Conservation (phyloP, 768 basidiomycete genomes). For the Macrolepiota dolichaula region DNA sequence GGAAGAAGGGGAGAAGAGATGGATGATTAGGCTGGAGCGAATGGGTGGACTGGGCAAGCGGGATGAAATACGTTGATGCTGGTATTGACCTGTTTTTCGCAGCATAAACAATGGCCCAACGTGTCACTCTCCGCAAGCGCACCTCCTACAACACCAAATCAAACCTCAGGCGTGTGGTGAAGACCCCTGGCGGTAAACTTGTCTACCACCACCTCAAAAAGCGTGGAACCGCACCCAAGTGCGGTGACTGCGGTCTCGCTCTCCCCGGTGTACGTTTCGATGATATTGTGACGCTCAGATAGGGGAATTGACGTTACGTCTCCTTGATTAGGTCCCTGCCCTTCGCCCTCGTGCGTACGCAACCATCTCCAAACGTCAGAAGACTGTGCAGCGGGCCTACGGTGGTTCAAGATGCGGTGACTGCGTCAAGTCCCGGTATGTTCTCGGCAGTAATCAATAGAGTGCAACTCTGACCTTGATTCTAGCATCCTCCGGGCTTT, state of each 20-base stretch:
- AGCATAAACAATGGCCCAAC: slow-evolving; percentile 82
- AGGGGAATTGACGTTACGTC: background rate
- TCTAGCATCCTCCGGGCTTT: slow-evolving; percentile 94
- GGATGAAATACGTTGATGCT: slow-evolving; percentile 4
- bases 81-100: slow-evolving; percentile 8
- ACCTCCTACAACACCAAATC: slow-evolving; percentile 98
- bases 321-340: slow-evolving; percentile 68
- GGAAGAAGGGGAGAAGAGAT: background rate
- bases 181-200: slow-evolving; percentile 98
- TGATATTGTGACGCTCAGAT: background rate
- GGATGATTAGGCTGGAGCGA: background rate
- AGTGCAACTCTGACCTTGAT: background rate
- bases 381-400: slow-evolving; percentile 94
- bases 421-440: slow-evolving; percentile 93
- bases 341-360: slow-evolving; percentile 96
- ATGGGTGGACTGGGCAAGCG: background rate
- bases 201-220: slow-evolving; percentile 99
- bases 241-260: slow-evolving; percentile 95
- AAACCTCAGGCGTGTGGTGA: slow-evolving; percentile 90
- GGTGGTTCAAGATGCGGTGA: slow-evolving; percentile 96
- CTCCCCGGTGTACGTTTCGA: slow-evolving; percentile 83
- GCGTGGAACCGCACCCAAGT: slow-evolving; percentile 86
- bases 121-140: slow-evolving; percentile 98
- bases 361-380: slow-evolving; percentile 93
- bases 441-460: slow-evolving; percentile 11